A percentile compares a stretch with the other conserved stretches of the same genome.
phyloP scores from a whole-genome alignment of 352 stramenopile species.

The Phytophthora colocasiae region DNA sequence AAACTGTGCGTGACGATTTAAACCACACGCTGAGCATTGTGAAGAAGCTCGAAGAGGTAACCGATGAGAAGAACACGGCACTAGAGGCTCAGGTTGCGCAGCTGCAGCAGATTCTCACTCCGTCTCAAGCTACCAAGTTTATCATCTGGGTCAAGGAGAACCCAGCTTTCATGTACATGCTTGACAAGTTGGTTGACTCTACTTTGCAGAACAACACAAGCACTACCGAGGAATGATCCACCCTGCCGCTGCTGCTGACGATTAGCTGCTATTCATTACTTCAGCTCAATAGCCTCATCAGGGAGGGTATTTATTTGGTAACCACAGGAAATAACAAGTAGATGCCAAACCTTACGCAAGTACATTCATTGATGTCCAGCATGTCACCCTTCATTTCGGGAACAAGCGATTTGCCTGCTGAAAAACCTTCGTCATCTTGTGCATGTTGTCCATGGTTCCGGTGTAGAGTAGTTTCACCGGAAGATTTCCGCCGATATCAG shows the following conservation, averaged over 20 bases:
- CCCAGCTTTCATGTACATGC: slow-evolving; percentile 88
- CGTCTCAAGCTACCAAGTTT: slow-evolving; percentile 83
- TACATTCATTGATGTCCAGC: not conserved
- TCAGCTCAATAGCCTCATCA: slow-evolving; percentile 1
- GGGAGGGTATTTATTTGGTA: slow-evolving; percentile 37
- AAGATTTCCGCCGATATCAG: slow-evolving; percentile 59
- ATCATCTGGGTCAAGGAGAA: slow-evolving; percentile 91
- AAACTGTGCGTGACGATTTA: slow-evolving; percentile 68
- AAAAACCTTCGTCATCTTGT: slow-evolving; percentile 66
- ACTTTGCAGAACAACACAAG: slow-evolving; percentile 47
- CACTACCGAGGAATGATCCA: slow-evolving; percentile 28
- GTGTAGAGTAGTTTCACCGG: slow-evolving; percentile 61
- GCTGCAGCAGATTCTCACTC: slow-evolving; percentile 78
- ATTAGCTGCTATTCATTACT: slow-evolving; percentile 8
- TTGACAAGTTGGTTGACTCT: slow-evolving; percentile 82
- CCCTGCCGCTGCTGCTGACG: not conserved
- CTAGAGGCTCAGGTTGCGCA: slow-evolving; percentile 74
- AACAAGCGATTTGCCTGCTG: slow-evolving; percentile 51
- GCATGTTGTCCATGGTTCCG: slow-evolving; percentile 67
- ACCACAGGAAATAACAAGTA: not conserved
- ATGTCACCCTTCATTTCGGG: slow-evolving; percentile 16
- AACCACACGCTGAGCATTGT: slow-evolving; percentile 78
- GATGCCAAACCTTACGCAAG: slow-evolving; percentile 4
- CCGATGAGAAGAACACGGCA: slow-evolving; percentile 80
- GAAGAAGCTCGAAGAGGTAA: slow-evolving; percentile 73